Conservation (phyloP, 768 basidiomycete species). For the Scleroderma bovista region DNA sequence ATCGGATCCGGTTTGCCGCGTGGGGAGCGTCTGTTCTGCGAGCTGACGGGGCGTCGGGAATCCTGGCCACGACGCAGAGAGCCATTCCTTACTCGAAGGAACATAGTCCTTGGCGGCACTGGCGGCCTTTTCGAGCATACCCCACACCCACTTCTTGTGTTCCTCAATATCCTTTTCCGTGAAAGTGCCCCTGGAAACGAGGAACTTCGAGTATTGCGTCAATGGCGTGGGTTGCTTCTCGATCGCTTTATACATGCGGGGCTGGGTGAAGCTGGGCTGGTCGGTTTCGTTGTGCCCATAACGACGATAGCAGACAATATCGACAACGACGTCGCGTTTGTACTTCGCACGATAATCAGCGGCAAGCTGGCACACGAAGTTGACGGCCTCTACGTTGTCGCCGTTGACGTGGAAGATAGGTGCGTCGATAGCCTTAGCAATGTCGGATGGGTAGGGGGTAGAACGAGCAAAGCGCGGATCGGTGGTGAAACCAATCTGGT, state of each 20-base stretch:
- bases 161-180: conserved; percentile 96
- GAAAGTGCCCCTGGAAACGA: conserved; percentile 88
- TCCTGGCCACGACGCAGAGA: conserved; percentile 95
- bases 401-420: conserved; percentile 99
- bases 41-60: conserved; percentile 97
- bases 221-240: conserved; percentile 89
- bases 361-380: conserved; percentile 96
- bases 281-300: conserved; percentile 99
- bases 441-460: conserved; percentile 96
- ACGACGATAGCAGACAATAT: conserved; percentile 98
- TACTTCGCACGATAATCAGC: conserved; percentile 98
- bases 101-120: conserved; percentile 93
- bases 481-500: conserved; percentile 99
- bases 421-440: conserved; percentile 96
- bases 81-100: conserved; percentile 93
- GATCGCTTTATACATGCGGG: conserved; percentile 97
- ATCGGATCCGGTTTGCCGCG: conserved; percentile 78
- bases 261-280: conserved; percentile 98
- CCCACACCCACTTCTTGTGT: conserved; percentile 99
- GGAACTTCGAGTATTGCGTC: conserved; percentile 86
- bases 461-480: conserved; percentile 97
- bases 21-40: conserved; percentile 88
- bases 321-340: conserved; percentile 98
- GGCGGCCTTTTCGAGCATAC: conserved; percentile 96
- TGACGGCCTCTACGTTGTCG: conserved; percentile 97